These are phyloP conservation scores for Penicillium concentricum DNA, from an alignment of 2,329 filamentous ascomycete genomes.

Conservation along the genomic window DNA sequence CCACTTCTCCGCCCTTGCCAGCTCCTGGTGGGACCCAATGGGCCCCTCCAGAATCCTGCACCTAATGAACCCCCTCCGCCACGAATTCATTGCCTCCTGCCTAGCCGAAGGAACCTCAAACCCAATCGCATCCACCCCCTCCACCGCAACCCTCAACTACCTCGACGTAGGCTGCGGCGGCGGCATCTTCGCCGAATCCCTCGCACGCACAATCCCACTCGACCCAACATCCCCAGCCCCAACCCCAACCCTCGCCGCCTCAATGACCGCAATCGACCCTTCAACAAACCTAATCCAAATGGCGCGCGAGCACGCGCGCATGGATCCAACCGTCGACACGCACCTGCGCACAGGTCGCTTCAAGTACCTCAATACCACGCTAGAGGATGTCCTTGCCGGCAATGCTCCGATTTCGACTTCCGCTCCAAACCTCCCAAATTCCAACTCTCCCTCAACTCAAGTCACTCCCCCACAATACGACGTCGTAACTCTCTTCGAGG, in stretches of 20 bases:
- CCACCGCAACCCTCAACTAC: constrained; percentile 52
- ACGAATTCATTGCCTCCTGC: constrained; percentile 83
- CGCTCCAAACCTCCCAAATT: background rate
- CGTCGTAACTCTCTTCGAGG: constrained; percentile 85
- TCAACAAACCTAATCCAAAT: constrained; percentile 53
- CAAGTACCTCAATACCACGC: constrained; percentile 70
- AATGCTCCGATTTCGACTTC: constrained; percentile 2
- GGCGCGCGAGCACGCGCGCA: constrained; percentile 71
- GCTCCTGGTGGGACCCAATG: constrained; percentile 95
- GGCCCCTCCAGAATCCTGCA: constrained; percentile 89
- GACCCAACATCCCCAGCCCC: constrained; percentile 12
- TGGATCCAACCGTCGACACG: constrained; percentile 65
- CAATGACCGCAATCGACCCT: constrained; percentile 48
- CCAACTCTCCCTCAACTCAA: background rate
- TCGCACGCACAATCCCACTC: constrained; percentile 43
- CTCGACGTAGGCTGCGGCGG: constrained; percentile 95
- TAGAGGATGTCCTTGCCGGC: constrained; percentile 57
- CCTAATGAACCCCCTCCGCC: constrained; percentile 95
- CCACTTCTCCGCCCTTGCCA: constrained; percentile 91
- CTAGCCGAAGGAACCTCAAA: constrained; percentile 55
- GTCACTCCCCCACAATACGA: constrained; percentile 57
- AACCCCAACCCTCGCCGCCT: constrained; percentile 39
- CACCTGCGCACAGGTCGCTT: constrained; percentile 56
- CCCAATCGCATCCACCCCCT: constrained; percentile 22
- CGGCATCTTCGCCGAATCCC: constrained; percentile 85